A percentile compares a stretch with the other conserved stretches of the same genome.
These are phyloP conservation scores for Candida pseudoviswanathii DNA, from an alignment of 1,139 yeast genomes.

Conservation along the genomic window DNA sequence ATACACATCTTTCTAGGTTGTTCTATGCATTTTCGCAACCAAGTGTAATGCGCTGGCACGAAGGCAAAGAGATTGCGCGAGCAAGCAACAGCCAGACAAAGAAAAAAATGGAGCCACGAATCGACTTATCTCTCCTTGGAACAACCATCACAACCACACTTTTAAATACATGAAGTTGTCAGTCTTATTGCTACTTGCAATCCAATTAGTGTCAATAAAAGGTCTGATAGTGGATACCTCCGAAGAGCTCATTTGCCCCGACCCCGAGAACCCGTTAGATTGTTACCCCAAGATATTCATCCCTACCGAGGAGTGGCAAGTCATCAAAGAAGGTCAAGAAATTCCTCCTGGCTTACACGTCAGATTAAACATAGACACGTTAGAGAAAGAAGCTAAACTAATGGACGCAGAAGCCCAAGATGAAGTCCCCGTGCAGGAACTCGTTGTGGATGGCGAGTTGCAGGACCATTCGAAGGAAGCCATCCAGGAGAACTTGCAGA, in stretches of 20 bases:
- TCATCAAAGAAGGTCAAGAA: constrained; percentile 64
- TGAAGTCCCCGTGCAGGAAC: constrained; percentile 11
- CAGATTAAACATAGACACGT: constrained; percentile 68
- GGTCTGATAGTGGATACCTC: constrained; percentile 17
- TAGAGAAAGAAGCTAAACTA: constrained; percentile 66
- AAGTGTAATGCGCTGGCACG: neutral
- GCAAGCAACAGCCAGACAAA: neutral
- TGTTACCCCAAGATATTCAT: constrained; percentile 66
- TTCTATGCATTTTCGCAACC: neutral
- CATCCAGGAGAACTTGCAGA: constrained; percentile 11
- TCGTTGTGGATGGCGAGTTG: constrained; percentile 21
- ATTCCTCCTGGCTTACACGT: constrained; percentile 82
- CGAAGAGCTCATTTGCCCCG: constrained; percentile 18
- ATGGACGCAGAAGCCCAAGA: constrained; percentile 30
- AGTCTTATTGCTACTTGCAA: constrained; percentile 5
- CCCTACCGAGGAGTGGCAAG: constrained; percentile 70
- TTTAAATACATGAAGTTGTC: constrained; percentile 5
- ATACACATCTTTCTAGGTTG: neutral
- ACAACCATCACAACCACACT: neutral
- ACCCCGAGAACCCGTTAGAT: constrained; percentile 42
- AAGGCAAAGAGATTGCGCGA: neutral
- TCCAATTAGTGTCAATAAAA: constrained; percentile 1
- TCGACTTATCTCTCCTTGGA: neutral
- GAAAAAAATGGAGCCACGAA: constrained; percentile 1
- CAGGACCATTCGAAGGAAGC: constrained; percentile 12